Conservation (phyloP, 768 basidiomycete genomes). For the Lepiota venenata region DNA sequence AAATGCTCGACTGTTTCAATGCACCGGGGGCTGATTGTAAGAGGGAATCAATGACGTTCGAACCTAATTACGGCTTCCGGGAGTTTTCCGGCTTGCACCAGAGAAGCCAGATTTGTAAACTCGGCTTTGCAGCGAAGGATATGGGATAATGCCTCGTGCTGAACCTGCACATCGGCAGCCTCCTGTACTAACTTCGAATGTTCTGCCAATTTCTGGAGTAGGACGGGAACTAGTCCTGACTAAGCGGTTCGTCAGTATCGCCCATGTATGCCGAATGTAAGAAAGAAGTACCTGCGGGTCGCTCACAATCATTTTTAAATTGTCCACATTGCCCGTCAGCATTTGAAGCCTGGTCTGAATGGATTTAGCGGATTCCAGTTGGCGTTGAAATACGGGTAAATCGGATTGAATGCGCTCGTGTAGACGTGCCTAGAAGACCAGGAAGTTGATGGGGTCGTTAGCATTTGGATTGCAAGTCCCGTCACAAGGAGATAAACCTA, state of each 20-base stretch:
- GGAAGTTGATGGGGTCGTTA: conserved; percentile 12
- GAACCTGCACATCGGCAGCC: conserved; percentile 49
- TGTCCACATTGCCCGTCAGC: conserved; percentile 51
- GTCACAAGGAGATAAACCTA: conserved; percentile 5
- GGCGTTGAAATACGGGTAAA: conserved; percentile 59
- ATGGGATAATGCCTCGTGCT: conserved; percentile 50
- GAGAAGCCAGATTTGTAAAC: conserved; percentile 37
- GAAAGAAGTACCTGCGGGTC: conserved; percentile 50
- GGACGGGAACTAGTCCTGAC: conserved; percentile 65
- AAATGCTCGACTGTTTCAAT: conserved; percentile 48
- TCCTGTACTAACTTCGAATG: conserved; percentile 67
- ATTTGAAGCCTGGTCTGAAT: conserved; percentile 56
- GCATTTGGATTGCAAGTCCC: background rate
- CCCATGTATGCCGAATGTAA: conserved; percentile 5
- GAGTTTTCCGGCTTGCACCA: conserved; percentile 57
- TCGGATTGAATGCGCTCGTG: conserved; percentile 70
- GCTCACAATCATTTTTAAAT: conserved; percentile 47
- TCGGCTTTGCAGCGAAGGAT: conserved; percentile 49
- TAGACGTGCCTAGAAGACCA: conserved; percentile 51
- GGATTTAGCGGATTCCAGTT: conserved; percentile 58
- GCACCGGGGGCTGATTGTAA: conserved; percentile 48
- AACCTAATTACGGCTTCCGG: conserved; percentile 57
- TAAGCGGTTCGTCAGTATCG: conserved; percentile 24
- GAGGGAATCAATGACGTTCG: conserved; percentile 36
- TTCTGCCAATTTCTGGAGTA: conserved; percentile 50